A percentile compares a stretch with the other conserved stretches of the same genome.
These are phyloP conservation scores for Penicillium taxi DNA, from an alignment of 495 filamentous ascomycete genomes.

Conservation along the genomic window DNA sequence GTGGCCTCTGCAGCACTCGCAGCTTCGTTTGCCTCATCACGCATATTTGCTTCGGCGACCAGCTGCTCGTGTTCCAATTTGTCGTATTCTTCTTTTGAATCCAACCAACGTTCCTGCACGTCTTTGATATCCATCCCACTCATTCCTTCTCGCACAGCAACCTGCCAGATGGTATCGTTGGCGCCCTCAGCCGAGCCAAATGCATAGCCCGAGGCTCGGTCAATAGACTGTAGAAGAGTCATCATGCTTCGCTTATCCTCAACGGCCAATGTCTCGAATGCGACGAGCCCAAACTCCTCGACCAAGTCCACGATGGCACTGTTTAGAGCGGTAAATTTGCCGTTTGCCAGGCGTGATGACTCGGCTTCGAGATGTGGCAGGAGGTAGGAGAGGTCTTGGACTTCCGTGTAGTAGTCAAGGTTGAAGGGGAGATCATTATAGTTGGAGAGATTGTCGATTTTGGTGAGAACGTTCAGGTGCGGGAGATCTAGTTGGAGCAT, in stretches of 20 bases:
- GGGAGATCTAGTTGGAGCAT: constrained; percentile 98
- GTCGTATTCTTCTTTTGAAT: constrained; percentile 82
- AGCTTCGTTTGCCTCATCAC: constrained; percentile 21
- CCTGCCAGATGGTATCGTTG: constrained; percentile 89
- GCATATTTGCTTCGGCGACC: constrained; percentile 50
- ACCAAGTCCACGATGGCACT: constrained; percentile 78
- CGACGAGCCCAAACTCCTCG: constrained; percentile 79
- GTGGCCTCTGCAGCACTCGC: constrained; percentile 10
- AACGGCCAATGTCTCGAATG: constrained; percentile 88
- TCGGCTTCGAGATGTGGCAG: constrained; percentile 66
- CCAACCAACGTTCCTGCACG: constrained; percentile 92
- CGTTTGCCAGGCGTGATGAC: constrained; percentile 47
- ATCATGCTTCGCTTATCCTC: constrained; percentile 97
- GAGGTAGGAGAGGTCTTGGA: constrained; percentile 84
- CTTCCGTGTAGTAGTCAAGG: constrained; percentile 93
- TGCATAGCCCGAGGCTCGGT: constrained; percentile 85
- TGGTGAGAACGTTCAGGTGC: constrained; percentile 90
- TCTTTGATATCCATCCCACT: constrained; percentile 73
- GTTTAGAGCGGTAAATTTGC: constrained; percentile 77
- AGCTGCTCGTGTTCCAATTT: constrained; percentile 63
- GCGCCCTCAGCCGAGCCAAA: constrained; percentile 87
- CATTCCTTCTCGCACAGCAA: constrained; percentile 82
- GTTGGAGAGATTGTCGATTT: constrained; percentile 82
- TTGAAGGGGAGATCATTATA: constrained; percentile 86
- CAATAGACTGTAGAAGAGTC: constrained; percentile 75